Base-by-base conservation (phyloP, 176 grass and related monocot genomes). In the Phoenix dactylifera region DNA sequence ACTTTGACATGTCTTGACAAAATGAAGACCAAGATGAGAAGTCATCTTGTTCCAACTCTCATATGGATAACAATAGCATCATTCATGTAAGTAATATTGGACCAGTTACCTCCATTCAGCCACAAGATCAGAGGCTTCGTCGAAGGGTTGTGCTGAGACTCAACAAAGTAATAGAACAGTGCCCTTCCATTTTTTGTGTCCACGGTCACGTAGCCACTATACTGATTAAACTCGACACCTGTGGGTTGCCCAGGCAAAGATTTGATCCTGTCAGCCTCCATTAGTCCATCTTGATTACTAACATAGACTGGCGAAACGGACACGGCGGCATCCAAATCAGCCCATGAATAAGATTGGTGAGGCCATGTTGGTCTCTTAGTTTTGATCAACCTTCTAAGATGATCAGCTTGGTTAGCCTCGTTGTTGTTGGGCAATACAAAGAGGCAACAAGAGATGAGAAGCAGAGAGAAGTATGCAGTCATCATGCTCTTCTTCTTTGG, bases 151-250 rank as follows among this genome's bases (percentile, higher is more conserved):
- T 78, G 66, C 15, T 77, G 70, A 0, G 84, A 51, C 55, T 84
- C 84, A 1, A 54, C 88, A 48, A 87, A 87, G 61, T 88, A 88
- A 74, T 88, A 88, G 73, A 88, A 82, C 50, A 93, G 75, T 50
- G 62, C 83, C 49, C 84, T 68, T 26, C 75, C 84, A 18, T 87
- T 63, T 25, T 63, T 30, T 29, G 70, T 48, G 54, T 83, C 30
- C 0, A 94, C 80, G 0, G 80, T 80, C 30, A 94, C 77, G 22
- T 85, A 84, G 0, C 89, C 84, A 0, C 76, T 22, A 54, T 87
- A 93, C 62, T 93, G 80, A 4, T 44, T n/a, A 64, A 93, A 82
- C 69, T 76, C 44, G 22, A 81, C 83, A 51, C 67, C 66, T 29
- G 51, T 29, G 0, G 89, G 84, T 54, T 88, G 80, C n/a, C 89